Conservation (phyloP, 257 asterid genomes). For the Anisodus tanguticus region DNA sequence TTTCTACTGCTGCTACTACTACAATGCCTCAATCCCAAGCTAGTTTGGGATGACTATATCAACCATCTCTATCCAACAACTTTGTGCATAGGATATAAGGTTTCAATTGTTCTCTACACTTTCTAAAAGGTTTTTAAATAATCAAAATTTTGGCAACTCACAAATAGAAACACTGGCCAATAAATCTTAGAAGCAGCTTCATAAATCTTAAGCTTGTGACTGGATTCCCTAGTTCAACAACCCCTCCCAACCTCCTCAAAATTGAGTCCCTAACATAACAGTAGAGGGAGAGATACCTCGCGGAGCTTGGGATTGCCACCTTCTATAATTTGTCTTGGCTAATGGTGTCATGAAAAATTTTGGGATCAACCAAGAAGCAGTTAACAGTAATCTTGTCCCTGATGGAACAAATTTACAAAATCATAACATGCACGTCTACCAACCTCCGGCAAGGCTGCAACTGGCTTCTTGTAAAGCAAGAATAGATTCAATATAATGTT, state of each 20-base stretch:
- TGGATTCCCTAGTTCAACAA: neutral
- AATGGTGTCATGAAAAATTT: neutral
- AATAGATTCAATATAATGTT: slow-evolving; percentile 86
- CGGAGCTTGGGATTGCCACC: slow-evolving; percentile 7
- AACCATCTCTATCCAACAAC: neutral
- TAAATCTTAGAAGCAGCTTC: slow-evolving; percentile 17
- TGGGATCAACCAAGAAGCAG: neutral
- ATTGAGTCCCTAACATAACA: neutral
- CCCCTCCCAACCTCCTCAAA: neutral
- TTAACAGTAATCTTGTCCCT: slow-evolving; percentile 5
- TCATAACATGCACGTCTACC: slow-evolving; percentile 33
- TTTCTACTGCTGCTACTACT: neutral
- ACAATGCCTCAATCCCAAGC: neutral
- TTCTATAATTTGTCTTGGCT: neutral
- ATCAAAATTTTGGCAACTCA: slow-evolving; percentile 12
- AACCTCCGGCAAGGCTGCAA: slow-evolving; percentile 73
- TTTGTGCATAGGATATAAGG: neutral
- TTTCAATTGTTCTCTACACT: neutral
- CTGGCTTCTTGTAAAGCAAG: slow-evolving; percentile 93
- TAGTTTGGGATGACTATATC: neutral
- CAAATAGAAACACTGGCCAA: slow-evolving; percentile 12
- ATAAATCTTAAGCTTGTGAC: neutral
- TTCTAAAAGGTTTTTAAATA: slow-evolving; percentile 15
- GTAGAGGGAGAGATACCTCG: neutral
- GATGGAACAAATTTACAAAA: neutral